These are phyloP conservation scores for Calendula officinalis DNA, from an alignment of 129 eudicot genomes.

Conservation along the genomic window DNA sequence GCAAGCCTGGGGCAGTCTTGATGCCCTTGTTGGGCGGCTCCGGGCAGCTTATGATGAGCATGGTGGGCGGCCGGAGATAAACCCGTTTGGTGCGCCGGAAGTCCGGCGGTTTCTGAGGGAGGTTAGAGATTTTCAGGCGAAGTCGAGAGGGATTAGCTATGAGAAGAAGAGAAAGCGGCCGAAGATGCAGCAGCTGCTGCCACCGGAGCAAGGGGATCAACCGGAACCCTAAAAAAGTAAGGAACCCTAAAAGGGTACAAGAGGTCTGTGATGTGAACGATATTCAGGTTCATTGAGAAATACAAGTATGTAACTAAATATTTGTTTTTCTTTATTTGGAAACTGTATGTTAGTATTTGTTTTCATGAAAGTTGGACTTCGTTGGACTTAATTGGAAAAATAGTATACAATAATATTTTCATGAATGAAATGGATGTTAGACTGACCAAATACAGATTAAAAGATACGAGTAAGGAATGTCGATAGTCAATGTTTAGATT, in stretches of 20 bases:
- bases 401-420: no score
- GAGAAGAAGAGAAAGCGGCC: conserved; percentile 45
- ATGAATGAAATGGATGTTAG: no score
- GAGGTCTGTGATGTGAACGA: conserved; percentile 14
- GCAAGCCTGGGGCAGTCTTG: conserved; percentile 46
- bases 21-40: conserved; percentile 42
- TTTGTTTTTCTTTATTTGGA: no score
- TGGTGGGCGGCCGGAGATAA: conserved; percentile 39
- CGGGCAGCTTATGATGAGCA: conserved; percentile 49
- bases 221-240: conserved; percentile 24
- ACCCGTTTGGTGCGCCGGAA: conserved; percentile 41
- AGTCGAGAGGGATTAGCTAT: conserved; percentile 40
- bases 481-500: no score
- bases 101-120: conserved; percentile 42
- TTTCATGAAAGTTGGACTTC: no score
- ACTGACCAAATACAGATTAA: no score
- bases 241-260: no score
- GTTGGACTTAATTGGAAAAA: no score
- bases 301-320: no score
- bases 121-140: conserved; percentile 43
- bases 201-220: conserved; percentile 20
- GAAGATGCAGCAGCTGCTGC: conserved; percentile 19
- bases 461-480: no score
- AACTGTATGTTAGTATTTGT: no score
- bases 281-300: no score